These are phyloP conservation scores for Pythium sukuiense DNA, from an alignment of 352 stramenopile species.

Conservation along the genomic window DNA sequence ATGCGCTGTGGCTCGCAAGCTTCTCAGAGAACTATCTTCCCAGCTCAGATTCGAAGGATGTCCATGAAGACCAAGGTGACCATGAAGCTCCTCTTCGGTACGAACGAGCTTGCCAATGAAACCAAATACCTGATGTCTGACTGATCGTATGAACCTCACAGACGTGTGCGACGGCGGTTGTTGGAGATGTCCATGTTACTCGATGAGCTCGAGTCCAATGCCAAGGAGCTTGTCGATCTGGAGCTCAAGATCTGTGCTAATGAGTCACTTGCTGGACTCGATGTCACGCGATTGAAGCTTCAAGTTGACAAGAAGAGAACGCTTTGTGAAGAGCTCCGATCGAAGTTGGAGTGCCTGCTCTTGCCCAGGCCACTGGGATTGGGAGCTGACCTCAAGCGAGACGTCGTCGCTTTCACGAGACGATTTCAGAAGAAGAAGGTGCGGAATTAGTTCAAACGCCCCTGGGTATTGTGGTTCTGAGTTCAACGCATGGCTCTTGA, in stretches of 20 bases:
- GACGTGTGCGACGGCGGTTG: slow-evolving; percentile 10
- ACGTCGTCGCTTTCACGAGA: slow-evolving; percentile 26
- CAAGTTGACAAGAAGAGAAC: slow-evolving; percentile 30
- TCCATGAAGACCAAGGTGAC: not conserved
- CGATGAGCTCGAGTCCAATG: slow-evolving; percentile 22
- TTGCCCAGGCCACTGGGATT: slow-evolving; percentile 25
- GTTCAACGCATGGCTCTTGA: not conserved
- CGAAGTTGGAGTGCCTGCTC: slow-evolving; percentile 23
- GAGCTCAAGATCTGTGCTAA: not conserved
- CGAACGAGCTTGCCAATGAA: not conserved
- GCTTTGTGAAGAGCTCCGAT: slow-evolving; percentile 24
- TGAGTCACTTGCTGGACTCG: slow-evolving; percentile 11
- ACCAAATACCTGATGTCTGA: not conserved
- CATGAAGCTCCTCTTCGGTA: slow-evolving; percentile 5
- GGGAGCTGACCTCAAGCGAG: not conserved
- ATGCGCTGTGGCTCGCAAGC: slow-evolving; percentile 16
- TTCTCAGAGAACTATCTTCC: slow-evolving; percentile 11
- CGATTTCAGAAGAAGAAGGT: slow-evolving; percentile 38
- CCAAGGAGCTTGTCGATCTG: slow-evolving; percentile 21
- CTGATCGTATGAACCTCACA: slow-evolving; percentile 7
- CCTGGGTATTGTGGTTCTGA: not conserved
- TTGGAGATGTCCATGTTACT: slow-evolving; percentile 15
- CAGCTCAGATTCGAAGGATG: not conserved
- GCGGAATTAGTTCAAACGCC: not conserved
- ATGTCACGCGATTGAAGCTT: slow-evolving; percentile 28